Base-by-base conservation (phyloP, 169 alveolate species). In the Eimeria falciformis region DNA sequence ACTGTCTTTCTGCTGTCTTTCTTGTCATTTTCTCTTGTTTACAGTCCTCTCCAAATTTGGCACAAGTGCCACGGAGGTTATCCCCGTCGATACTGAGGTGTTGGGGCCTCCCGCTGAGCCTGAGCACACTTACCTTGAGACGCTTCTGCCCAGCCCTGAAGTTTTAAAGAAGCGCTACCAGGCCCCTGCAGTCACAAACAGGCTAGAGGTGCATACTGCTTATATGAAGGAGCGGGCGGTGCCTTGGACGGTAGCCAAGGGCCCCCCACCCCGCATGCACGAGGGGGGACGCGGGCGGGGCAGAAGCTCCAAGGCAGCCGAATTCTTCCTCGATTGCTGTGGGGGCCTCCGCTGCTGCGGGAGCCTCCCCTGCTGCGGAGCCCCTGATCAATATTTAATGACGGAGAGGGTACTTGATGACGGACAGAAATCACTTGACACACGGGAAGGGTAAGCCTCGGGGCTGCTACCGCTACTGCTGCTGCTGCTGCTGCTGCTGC, bases 331-430 rank as follows among this genome's bases (percentile, higher is more conserved):
- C 33, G 29, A 58, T 14, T 58, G 71, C 71, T 58, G 71, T 27
- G 62, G 62, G 62, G 71, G 71, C 27, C 33, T 58, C 71, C 71
- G 33, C 71, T 58, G 71, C 71, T 58, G 71, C 71, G 71, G n/a
- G n/a, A n/a, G n/a, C n/a, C n/a, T n/a, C n/a, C n/a, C n/a, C n/a
- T n/a, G n/a, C n/a, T n/a, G n/a, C n/a, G n/a, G n/a, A n/a, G n/a
- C n/a, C n/a, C n/a, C n/a, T n/a, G n/a, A n/a, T n/a, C n/a, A n/a
- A n/a, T n/a, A n/a, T n/a, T n/a, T n/a, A n/a, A n/a, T n/a, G n/a
- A n/a, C n/a, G n/a, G n/a, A n/a, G n/a, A n/a, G n/a, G n/a, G n/a
- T n/a, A n/a, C n/a, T n/a, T n/a, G n/a, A n/a, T n/a, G n/a, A n/a
- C n/a, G n/a, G n/a, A n/a, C n/a, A n/a, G n/a, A n/a, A n/a, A n/a